A percentile compares a stretch with the other conserved stretches of the same genome.
phyloP scores from a whole-genome alignment of 768 basidiomycete species.

The Artomyces pyxidatus region DNA sequence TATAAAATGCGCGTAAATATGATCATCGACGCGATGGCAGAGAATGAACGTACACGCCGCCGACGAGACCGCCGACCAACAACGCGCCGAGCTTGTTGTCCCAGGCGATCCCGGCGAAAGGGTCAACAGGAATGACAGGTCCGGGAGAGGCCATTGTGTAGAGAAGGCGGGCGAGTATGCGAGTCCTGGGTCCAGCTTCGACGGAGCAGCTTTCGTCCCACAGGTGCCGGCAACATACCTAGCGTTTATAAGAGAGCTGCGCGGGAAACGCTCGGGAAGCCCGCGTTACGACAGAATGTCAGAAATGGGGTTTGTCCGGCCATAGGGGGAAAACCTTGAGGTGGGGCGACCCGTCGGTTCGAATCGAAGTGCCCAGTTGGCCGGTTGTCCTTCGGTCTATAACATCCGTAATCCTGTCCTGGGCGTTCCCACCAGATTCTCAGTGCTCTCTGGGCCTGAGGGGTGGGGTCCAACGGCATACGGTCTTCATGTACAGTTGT shows the following conservation, averaged over 20 bases:
- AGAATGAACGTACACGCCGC: conserved; percentile 37
- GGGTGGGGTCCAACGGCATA: no score
- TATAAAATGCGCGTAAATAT: conserved; percentile 14
- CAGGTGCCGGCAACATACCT: neutral
- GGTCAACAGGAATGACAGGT: neutral
- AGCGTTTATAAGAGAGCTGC: neutral
- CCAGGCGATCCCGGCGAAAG: neutral
- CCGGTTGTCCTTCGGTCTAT: no score
- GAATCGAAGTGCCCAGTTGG: no score
- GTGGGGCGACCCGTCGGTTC: no score
- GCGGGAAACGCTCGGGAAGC: neutral
- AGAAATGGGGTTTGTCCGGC: neutral
- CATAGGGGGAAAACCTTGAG: no score
- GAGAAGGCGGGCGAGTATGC: neutral
- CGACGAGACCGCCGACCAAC: conserved; percentile 43
- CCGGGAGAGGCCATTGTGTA: neutral
- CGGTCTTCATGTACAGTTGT: no score
- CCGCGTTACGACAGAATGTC: neutral
- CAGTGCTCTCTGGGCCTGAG: no score
- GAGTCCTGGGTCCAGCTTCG: no score
- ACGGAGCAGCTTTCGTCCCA: no score
- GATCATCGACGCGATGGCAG: neutral
- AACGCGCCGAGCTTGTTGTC: conserved; percentile 49
- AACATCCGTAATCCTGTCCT: no score
- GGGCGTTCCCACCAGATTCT: no score